A percentile compares a stretch with the other conserved stretches of the same genome.
Evolutionary conservation across 2,329 filamentous ascomycete genomes (phyloP).

Genomic region (Fusarium tuaranense): DNA sequence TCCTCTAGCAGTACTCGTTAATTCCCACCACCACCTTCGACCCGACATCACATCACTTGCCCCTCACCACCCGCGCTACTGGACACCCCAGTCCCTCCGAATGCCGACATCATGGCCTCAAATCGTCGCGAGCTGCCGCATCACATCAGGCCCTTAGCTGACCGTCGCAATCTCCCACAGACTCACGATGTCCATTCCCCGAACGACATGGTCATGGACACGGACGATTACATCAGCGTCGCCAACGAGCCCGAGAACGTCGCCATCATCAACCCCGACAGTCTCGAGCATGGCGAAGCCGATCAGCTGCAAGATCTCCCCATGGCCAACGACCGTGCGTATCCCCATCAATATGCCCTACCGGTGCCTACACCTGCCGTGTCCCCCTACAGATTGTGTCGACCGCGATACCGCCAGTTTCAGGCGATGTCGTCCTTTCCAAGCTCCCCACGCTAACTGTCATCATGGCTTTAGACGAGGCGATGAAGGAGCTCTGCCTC

Average conservation of each 20-base stretch:
- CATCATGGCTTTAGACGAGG: conserved; percentile 69
- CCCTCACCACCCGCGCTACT: conserved; percentile 31
- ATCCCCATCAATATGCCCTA: conserved; percentile 10
- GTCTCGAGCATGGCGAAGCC: conserved; percentile 57
- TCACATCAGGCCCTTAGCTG: conserved; percentile 38
- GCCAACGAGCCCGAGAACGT: conserved; percentile 62
- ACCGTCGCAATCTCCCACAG: conserved; percentile 48
- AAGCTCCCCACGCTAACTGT: conserved; percentile 35
- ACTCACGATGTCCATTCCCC: conserved; percentile 67
- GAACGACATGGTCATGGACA: conserved; percentile 68
- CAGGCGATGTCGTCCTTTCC: not conserved
- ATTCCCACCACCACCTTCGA: conserved; percentile 23
- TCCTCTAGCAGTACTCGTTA: conserved; percentile 16
- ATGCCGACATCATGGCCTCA: conserved; percentile 41
- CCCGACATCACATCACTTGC: conserved; percentile 23
- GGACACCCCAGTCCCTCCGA: conserved; percentile 19
- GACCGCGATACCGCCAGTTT: not conserved
- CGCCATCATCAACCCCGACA: conserved; percentile 67
- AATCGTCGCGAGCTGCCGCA: conserved; percentile 31
- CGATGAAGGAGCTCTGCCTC: conserved; percentile 85
- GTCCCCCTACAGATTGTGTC: not conserved
- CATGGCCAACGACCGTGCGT: conserved; percentile 66
- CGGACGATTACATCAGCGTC: conserved; percentile 65
- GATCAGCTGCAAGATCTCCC: conserved; percentile 62
- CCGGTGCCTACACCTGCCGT: conserved; percentile 6